These are phyloP conservation scores for Alternaria viburni DNA, from an alignment of 2,329 filamentous ascomycete species.

Conservation along the genomic window DNA sequence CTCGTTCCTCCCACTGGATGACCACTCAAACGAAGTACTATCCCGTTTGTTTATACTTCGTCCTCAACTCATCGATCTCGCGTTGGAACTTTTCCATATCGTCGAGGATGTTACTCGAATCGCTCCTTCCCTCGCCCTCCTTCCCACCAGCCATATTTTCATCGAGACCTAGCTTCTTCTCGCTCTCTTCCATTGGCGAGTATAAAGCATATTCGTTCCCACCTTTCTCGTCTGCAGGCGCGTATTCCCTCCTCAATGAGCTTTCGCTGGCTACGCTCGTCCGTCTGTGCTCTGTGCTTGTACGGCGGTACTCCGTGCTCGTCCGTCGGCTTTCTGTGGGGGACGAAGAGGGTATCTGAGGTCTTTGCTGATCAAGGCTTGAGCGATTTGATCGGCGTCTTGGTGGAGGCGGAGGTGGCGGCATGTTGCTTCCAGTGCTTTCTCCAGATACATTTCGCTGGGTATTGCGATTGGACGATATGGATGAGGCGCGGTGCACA, in stretches of 20 bases:
- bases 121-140: slow-evolving; percentile 12
- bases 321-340: slow-evolving; percentile 37
- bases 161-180: slow-evolving; percentile 19
- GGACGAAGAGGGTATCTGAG: slow-evolving; percentile 15
- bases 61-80: slow-evolving; percentile 48
- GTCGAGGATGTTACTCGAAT: slow-evolving; percentile 41
- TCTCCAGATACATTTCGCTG: slow-evolving; percentile 36
- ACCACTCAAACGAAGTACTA: not conserved
- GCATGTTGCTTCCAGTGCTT: slow-evolving; percentile 26
- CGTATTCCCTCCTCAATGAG: slow-evolving; percentile 36
- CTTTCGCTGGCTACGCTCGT: slow-evolving; percentile 43
- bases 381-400: slow-evolving; percentile 42
- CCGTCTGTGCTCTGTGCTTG: slow-evolving; percentile 40
- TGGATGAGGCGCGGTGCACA: slow-evolving; percentile 34
- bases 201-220: slow-evolving; percentile 33
- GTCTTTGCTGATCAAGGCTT: slow-evolving; percentile 41
- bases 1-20: not conserved
- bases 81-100: slow-evolving; percentile 50
- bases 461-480: slow-evolving; percentile 33
- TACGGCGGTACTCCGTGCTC: slow-evolving; percentile 35
- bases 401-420: slow-evolving; percentile 42
- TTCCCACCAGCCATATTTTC: not conserved
- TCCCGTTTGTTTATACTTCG: slow-evolving; percentile 27
- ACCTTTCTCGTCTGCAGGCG: slow-evolving; percentile 20
- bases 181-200: slow-evolving; percentile 35